Evolutionary conservation across 768 basidiomycete species (phyloP).

Genomic region (Trametes elegans): DNA sequence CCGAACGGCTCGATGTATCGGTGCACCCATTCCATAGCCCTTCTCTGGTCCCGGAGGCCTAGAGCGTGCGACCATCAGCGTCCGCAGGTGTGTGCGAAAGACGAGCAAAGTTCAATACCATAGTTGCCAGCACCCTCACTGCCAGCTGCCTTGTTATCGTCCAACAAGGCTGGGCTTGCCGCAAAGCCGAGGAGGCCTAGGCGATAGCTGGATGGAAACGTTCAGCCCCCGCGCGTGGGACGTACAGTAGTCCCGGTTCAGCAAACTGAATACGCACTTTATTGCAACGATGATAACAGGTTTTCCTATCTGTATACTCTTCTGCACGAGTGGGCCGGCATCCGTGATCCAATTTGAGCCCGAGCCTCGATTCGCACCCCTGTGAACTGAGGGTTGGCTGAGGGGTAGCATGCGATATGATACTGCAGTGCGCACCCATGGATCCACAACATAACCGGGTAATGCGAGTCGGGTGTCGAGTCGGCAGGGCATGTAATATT

Average conservation of each 20-base stretch:
- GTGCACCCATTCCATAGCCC: slow-evolving; percentile 52
- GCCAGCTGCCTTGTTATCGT: slow-evolving; percentile 63
- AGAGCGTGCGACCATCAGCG: slow-evolving; percentile 5
- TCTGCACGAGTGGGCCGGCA: slow-evolving; percentile 66
- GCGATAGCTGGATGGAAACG: slow-evolving; percentile 53
- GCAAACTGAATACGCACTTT: slow-evolving; percentile 51
- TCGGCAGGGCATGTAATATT: slow-evolving; percentile 76
- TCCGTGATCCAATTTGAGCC: slow-evolving; percentile 80
- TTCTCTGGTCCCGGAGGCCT: slow-evolving; percentile 37
- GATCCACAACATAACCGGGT: slow-evolving; percentile 86
- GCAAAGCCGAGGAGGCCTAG: slow-evolving; percentile 77
- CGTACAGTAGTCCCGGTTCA: slow-evolving; percentile 1
- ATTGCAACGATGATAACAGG: slow-evolving; percentile 72
- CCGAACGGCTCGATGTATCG: slow-evolving; percentile 51
- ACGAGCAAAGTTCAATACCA: slow-evolving; percentile 42
- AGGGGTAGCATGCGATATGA: not conserved
- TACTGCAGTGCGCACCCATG: slow-evolving; percentile 58
- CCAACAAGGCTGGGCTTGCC: slow-evolving; percentile 60
- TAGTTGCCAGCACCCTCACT: slow-evolving; percentile 79
- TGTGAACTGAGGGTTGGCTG: slow-evolving; percentile 28
- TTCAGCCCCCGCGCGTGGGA: slow-evolving; percentile 16
- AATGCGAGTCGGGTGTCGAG: slow-evolving; percentile 45
- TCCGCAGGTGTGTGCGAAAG: not conserved
- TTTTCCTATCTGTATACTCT: slow-evolving; percentile 58
- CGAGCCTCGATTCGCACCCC: slow-evolving; percentile 70